A percentile compares a stretch with the other conserved stretches of the same genome.
Evolutionary conservation across 768 basidiomycete species (phyloP).

Genomic region (Termitomyces sp.): DNA sequence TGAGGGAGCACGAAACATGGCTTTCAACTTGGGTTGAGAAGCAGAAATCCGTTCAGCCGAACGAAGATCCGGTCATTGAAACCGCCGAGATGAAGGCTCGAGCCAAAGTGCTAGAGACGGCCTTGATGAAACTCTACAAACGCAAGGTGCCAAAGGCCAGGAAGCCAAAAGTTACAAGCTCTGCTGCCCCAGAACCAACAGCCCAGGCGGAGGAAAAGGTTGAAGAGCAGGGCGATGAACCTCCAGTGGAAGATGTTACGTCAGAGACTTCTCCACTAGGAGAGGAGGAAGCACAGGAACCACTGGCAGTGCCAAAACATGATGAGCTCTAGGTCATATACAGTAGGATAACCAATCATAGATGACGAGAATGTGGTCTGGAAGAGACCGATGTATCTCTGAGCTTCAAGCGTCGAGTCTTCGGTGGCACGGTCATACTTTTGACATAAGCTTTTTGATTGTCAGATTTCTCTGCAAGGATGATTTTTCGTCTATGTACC

Average conservation of each 20-base stretch:
- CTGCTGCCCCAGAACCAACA: constrained; percentile 17
- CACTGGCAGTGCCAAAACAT: constrained; percentile 5
- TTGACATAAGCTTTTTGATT: too few relatives aligned
- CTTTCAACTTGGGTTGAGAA: constrained; percentile 73
- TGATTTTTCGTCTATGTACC: too few relatives aligned
- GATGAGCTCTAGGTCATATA: constrained; percentile 13
- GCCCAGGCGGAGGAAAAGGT: constrained; percentile 8
- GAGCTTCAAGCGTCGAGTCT: background rate
- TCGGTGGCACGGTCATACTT: too few relatives aligned
- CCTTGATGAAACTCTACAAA: constrained; percentile 61
- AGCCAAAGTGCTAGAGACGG: constrained; percentile 74
- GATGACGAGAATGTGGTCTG: background rate
- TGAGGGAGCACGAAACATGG: constrained; percentile 83
- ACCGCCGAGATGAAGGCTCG: constrained; percentile 82
- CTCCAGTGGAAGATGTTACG: constrained; percentile 7
- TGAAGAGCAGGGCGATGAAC: constrained; percentile 1
- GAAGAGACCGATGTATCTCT: background rate
- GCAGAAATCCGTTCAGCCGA: constrained; percentile 67
- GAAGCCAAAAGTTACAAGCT: constrained; percentile 39
- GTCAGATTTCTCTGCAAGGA: background rate
- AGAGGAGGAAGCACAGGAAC: constrained; percentile 12
- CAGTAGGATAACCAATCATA: background rate
- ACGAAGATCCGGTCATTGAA: constrained; percentile 83
- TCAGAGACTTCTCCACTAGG: constrained; percentile 6
- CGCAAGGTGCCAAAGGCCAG: constrained; percentile 62